These are phyloP conservation scores for Penicillium herquei DNA, from an alignment of 495 filamentous ascomycete species.

Conservation along the genomic window DNA sequence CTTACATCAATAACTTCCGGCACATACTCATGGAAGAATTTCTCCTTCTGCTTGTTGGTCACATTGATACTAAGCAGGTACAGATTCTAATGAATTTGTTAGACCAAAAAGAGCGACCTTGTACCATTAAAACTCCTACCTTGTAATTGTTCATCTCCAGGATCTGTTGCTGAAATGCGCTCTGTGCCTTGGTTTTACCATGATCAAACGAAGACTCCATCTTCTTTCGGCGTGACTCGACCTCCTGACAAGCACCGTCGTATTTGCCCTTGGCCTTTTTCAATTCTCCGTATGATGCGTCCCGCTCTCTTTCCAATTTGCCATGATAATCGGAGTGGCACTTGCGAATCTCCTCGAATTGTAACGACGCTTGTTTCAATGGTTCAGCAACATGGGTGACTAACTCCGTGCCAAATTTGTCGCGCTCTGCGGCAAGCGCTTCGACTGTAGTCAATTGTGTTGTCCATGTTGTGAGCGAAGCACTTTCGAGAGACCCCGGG, in stretches of 20 bases:
- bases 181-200: constrained; percentile 77
- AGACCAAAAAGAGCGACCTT: background rate
- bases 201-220: constrained; percentile 86
- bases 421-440: constrained; percentile 83
- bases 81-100: constrained; percentile 60
- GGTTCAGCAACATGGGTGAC: constrained; percentile 79
- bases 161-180: constrained; percentile 84
- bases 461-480: constrained; percentile 94
- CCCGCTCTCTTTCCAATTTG: constrained; percentile 87
- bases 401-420: constrained; percentile 74
- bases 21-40: constrained; percentile 94
- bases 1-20: constrained; percentile 85
- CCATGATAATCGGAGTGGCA: constrained; percentile 83
- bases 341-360: constrained; percentile 92
- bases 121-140: constrained; percentile 30
- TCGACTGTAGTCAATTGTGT: constrained; percentile 89
- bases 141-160: constrained; percentile 95
- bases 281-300: constrained; percentile 76
- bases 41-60: constrained; percentile 94
- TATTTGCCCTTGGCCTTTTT: constrained; percentile 92
- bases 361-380: constrained; percentile 63
- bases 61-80: constrained; percentile 95
- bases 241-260: constrained; percentile 88
- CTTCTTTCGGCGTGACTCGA: constrained; percentile 93
- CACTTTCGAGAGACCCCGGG: constrained; percentile 92